phyloP scores from a whole-genome alignment of 2,329 filamentous ascomycete genomes.

The Paecilomyces niveus region DNA sequence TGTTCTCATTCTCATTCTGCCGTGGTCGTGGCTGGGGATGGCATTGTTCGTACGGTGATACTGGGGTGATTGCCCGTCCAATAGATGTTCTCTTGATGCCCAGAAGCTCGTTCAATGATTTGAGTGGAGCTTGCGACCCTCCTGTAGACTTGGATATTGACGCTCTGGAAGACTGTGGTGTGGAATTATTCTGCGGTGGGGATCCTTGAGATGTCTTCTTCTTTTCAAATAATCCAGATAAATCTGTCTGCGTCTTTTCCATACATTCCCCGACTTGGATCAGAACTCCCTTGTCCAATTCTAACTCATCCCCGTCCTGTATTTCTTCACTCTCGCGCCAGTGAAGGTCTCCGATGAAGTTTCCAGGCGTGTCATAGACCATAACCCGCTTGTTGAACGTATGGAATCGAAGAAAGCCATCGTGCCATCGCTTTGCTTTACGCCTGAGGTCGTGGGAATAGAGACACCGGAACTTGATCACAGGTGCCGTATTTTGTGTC shows the following conservation, averaged over 20 bases:
- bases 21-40: constrained; percentile 10
- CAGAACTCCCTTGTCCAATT: constrained; percentile 67
- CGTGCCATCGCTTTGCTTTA: constrained; percentile 90
- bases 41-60: constrained; percentile 57
- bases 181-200: constrained; percentile 19
- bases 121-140: constrained; percentile 44
- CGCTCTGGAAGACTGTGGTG: constrained; percentile 39
- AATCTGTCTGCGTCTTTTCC: constrained; percentile 68
- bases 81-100: constrained; percentile 58
- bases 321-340: constrained; percentile 65
- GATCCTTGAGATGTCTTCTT: constrained; percentile 40
- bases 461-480: constrained; percentile 76
- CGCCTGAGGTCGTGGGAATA: constrained; percentile 78
- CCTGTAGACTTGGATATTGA: constrained; percentile 15
- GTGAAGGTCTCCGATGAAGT: constrained; percentile 78
- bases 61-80: constrained; percentile 53
- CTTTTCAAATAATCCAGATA: constrained; percentile 68
- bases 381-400: constrained; percentile 87
- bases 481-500: constrained; percentile 61
- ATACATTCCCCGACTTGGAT: constrained; percentile 73
- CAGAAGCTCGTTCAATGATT: constrained; percentile 57
- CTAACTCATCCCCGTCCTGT: constrained; percentile 73
- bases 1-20: constrained; percentile 5
- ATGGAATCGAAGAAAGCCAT: constrained; percentile 81
- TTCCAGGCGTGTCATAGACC: constrained; percentile 76